Base-by-base conservation (phyloP, 371 early-diverging fungal species). In the Actinomortierella ambigua region DNA sequence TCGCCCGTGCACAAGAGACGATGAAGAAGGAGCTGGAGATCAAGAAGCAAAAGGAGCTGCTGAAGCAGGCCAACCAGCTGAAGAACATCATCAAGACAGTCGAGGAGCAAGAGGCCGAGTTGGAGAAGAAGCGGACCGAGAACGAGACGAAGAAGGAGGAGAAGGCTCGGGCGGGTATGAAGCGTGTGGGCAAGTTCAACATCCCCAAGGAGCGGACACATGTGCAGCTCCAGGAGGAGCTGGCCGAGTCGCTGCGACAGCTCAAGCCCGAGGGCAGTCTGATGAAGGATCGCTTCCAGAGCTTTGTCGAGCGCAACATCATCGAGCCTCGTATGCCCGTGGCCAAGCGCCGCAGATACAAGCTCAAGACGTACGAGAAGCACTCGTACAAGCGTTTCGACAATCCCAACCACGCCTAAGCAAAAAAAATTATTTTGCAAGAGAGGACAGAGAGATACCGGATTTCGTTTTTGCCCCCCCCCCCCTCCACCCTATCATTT, bases 221-320 rank as follows among this genome's bases (percentile, higher is more conserved):
- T 49, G 82, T 85, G 22, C 86, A 87, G 48, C 62, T 86, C 18
- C 80, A 81, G 54, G 87, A 86, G 17, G 86, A 88, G 64, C 60
- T 85, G 23, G 77, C 82, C 34, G 87, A 85, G 57, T 81, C 80
- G 14, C 65, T 86, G 61, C 79, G 87, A 61, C 79, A 81, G 59
- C 76, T 86, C 53, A 73, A 92, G 88, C 95, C 97, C 18, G 96
- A 96, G 82, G 93, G 95, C 52, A 95, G 89, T 59, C 65, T 92
- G 57, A 85, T 95, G 64, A 78, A 79, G 40, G 96, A 96, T 65
- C 82, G 91, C 42, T 95, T 92, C 82, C 77, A 78, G 69, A 90
- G 90, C 67, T 76, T 95, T 51, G 89, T 93, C 75, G 85, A 93
- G 68, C 90, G 96, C 63, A 91, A 91, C 63, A 76, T 98, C 56